These are phyloP conservation scores for Teratosphaeria epicoccoides DNA, from an alignment of 2,329 filamentous ascomycete genomes.

Conservation along the genomic window DNA sequence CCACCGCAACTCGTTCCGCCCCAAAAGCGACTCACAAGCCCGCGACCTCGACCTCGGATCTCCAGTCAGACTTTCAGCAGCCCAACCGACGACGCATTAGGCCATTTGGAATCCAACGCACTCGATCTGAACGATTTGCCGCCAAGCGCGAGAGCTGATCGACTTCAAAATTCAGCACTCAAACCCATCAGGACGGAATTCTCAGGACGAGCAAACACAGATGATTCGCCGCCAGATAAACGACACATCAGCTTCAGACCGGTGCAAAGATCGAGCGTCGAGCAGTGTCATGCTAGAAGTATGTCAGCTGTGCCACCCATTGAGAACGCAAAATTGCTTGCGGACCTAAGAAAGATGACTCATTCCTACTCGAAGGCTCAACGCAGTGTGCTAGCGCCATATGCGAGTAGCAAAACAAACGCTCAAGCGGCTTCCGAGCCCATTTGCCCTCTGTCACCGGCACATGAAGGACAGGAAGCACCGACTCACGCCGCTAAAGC, in stretches of 20 bases:
- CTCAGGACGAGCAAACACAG: conserved; percentile 1
- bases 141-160: background rate
- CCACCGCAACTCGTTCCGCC: conserved; percentile 3
- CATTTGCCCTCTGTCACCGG: background rate
- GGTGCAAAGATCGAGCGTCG: background rate
- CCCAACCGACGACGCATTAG: background rate
- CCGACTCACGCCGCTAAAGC: background rate
- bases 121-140: conserved; percentile 4
- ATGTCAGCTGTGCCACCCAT: conserved; percentile 2
- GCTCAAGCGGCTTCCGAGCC: background rate
- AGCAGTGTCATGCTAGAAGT: background rate
- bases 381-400: conserved; percentile 4
- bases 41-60: conserved; percentile 20
- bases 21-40: conserved; percentile 8
- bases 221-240: conserved; percentile 6
- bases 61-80: conserved; percentile 26
- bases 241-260: conserved; percentile 10
- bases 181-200: background rate
- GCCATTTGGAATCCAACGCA: background rate
- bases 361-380: background rate
- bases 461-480: background rate
- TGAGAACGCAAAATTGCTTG: conserved; percentile 16
- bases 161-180: background rate
- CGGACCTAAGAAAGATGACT: conserved; percentile 15
- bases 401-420: conserved; percentile 1